These are phyloP conservation scores for Clavispora vitiphila DNA, from an alignment of 805 yeast genomes.

Conservation along the genomic window DNA sequence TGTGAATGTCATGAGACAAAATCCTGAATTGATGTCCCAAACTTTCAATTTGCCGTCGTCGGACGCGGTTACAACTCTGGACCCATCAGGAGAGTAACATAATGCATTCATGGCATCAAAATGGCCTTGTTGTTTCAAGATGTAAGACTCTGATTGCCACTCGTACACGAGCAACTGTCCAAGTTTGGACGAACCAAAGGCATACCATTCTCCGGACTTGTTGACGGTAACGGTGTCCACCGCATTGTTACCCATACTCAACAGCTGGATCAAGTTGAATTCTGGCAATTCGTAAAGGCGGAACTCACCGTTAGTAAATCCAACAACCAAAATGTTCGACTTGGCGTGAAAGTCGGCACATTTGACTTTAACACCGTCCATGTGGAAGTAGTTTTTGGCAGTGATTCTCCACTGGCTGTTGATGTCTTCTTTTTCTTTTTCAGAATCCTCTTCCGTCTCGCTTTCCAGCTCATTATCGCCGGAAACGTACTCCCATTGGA, in stretches of 20 bases:
- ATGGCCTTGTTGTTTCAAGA: slow-evolving; percentile 95
- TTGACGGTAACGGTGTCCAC: slow-evolving; percentile 80
- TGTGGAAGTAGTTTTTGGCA: slow-evolving; percentile 67
- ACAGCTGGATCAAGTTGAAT: slow-evolving; percentile 74
- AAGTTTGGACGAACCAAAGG: slow-evolving; percentile 82
- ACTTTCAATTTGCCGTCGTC: slow-evolving; percentile 96
- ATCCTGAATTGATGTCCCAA: slow-evolving; percentile 93
- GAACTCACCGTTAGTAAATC: slow-evolving; percentile 86
- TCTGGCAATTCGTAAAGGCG: slow-evolving; percentile 83
- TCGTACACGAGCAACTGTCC: slow-evolving; percentile 97
- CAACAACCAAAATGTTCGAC: slow-evolving; percentile 74
- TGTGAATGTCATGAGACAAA: slow-evolving; percentile 84
- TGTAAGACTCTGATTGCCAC: slow-evolving; percentile 97
- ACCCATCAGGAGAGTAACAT: slow-evolving; percentile 91
- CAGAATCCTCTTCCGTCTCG: slow-evolving; percentile 2
- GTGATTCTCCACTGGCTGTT: slow-evolving; percentile 68
- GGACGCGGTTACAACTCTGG: slow-evolving; percentile 85
- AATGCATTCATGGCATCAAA: slow-evolving; percentile 83
- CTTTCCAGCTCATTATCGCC: slow-evolving; percentile 35
- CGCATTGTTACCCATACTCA: slow-evolving; percentile 88
- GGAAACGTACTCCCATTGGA: slow-evolving; percentile 79
- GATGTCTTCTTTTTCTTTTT: slow-evolving; percentile 24
- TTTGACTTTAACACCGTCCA: slow-evolving; percentile 59
- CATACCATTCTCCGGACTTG: slow-evolving; percentile 90
- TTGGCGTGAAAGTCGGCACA: slow-evolving; percentile 80